phyloP scores from a whole-genome alignment of 176 grass and related monocot genomes.

The Cenchrus americanus region DNA sequence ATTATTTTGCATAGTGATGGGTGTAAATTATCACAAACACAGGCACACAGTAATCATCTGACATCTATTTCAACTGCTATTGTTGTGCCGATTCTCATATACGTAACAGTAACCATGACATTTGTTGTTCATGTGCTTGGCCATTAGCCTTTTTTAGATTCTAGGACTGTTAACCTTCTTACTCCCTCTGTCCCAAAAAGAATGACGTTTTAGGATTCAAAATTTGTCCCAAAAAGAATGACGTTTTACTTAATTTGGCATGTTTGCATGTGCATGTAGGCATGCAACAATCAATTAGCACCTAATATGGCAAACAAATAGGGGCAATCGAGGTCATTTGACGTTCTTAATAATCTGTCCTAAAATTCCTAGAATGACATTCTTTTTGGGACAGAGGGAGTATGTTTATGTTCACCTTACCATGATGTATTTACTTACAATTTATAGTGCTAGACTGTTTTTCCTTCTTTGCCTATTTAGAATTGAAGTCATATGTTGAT shows the following conservation, averaged over 20 bases:
- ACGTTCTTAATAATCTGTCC: too few relatives aligned
- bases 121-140: not conserved
- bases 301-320: too few relatives aligned
- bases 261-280: too few relatives aligned
- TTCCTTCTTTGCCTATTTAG: not conserved
- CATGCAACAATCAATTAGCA: too few relatives aligned
- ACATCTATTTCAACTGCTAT: not conserved
- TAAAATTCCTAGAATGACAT: too few relatives aligned
- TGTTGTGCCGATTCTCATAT: not conserved
- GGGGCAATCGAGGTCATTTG: too few relatives aligned
- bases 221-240: too few relatives aligned
- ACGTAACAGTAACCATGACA: not conserved
- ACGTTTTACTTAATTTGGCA: too few relatives aligned
- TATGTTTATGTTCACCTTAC: not conserved
- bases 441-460: not conserved
- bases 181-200: too few relatives aligned
- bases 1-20: conserved; percentile 1
- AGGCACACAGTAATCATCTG: not conserved
- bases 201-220: too few relatives aligned
- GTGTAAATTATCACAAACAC: not conserved
- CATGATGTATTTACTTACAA: not conserved
- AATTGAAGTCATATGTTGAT: not conserved
- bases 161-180: not conserved
- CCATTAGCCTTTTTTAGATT: not conserved
- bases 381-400: too few relatives aligned